A percentile compares a stretch with the other conserved stretches of the same genome.
These are phyloP conservation scores for Suhomyces prunicola DNA, from an alignment of 805 yeast species.

Conservation along the genomic window DNA sequence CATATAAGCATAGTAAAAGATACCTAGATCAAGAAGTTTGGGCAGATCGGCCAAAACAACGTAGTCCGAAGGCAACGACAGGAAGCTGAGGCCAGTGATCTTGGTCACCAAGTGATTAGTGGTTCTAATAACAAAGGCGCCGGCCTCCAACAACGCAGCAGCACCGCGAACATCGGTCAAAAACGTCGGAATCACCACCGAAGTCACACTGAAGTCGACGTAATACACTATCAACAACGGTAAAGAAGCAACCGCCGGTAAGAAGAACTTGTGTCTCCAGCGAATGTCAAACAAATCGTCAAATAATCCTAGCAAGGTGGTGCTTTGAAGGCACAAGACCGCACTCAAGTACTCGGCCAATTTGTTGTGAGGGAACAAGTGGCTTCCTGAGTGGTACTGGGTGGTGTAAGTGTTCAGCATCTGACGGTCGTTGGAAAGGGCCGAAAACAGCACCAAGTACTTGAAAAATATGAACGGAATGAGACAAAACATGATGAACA, in stretches of 20 bases:
- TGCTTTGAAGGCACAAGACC: conserved; percentile 76
- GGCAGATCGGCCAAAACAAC: conserved; percentile 34
- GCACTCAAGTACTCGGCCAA: conserved; percentile 86
- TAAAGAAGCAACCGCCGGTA: conserved; percentile 92
- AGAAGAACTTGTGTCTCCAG: conserved; percentile 95
- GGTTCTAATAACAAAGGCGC: conserved; percentile 19
- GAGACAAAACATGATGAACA: conserved; percentile 76
- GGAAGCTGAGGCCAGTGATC: conserved; percentile 37
- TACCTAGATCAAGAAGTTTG: conserved; percentile 70
- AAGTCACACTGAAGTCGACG: conserved; percentile 90
- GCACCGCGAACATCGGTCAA: conserved; percentile 39
- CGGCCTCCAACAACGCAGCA: conserved; percentile 17
- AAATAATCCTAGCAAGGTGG: conserved; percentile 80
- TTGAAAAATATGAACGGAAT: conserved; percentile 86
- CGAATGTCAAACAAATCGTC: conserved; percentile 94
- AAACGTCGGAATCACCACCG: conserved; percentile 76
- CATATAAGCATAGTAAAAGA: conserved; percentile 84
- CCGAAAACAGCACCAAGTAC: conserved; percentile 53
- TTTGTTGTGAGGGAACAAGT: conserved; percentile 72
- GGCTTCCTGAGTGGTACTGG: conserved; percentile 33
- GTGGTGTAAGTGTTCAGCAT: conserved; percentile 30
- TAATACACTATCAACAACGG: conserved; percentile 90
- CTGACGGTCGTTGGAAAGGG: conserved; percentile 33
- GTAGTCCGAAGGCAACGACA: conserved; percentile 34
- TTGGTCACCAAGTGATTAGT: conserved; percentile 32